These are phyloP conservation scores for Climacium dendroides DNA, from an alignment of 225 moss, liverwort and hornwort genomes.

Conservation along the genomic window DNA sequence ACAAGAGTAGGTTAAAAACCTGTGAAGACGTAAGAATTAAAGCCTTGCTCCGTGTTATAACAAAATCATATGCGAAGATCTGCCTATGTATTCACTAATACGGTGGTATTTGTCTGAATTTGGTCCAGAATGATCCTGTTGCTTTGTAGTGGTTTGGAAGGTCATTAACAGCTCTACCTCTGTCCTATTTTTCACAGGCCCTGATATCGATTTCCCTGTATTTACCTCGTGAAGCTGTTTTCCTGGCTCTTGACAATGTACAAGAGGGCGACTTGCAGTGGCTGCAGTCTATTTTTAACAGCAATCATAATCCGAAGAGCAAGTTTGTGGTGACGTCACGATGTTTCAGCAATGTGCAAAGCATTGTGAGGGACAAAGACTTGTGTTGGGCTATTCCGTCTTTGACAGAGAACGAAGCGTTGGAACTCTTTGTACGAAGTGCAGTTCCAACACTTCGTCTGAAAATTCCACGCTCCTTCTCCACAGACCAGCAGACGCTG, in stretches of 20 bases:
- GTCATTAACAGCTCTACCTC: background rate
- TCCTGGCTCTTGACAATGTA: constrained; percentile 1
- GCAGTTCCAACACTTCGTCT: background rate
- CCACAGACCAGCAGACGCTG: background rate
- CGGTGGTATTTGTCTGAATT: background rate
- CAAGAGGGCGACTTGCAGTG: background rate
- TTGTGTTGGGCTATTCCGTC: background rate
- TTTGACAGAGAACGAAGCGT: background rate
- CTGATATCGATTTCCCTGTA: background rate
- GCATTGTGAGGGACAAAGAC: background rate
- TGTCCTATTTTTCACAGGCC: background rate
- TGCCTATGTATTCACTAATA: background rate
- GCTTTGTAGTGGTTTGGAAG: background rate
- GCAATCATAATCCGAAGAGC: background rate
- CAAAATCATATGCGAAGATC: background rate
- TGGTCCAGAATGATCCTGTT: background rate
- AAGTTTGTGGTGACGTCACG: constrained; percentile 1
- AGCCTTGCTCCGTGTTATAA: background rate
- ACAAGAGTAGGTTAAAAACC: background rate
- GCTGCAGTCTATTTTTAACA: background rate
- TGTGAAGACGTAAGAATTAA: background rate
- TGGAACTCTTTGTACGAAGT: background rate
- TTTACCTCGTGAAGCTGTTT: background rate
- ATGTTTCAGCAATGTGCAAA: background rate
- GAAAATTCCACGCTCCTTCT: background rate